A percentile compares a stretch with the other conserved stretches of the same genome.
phyloP scores from a whole-genome alignment of 441 rosid genomes.

The Croton setiger region DNA sequence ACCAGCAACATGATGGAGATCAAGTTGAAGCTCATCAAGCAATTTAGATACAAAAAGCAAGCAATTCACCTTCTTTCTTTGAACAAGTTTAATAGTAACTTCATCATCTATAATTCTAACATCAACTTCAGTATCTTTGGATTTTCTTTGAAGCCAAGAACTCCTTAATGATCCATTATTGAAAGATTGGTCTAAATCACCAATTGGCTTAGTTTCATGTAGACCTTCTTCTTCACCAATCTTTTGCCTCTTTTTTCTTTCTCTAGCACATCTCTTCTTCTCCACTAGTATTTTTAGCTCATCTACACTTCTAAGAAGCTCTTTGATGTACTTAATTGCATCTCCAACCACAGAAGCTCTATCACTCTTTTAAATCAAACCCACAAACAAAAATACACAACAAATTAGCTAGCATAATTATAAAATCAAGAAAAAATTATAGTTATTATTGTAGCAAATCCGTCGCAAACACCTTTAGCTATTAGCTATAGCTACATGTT shows the following conservation, averaged over 20 bases:
- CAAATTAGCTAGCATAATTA: neutral
- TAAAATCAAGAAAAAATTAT: neutral
- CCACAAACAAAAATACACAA: neutral
- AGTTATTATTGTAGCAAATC: too few relatives aligned
- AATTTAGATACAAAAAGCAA: slow-evolving; percentile 69
- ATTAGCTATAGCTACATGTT: too few relatives aligned
- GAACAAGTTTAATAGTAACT: slow-evolving; percentile 82
- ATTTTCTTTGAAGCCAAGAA: slow-evolving; percentile 85
- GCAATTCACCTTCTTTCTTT: slow-evolving; percentile 75
- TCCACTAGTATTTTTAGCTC: slow-evolving; percentile 74
- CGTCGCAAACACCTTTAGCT: too few relatives aligned
- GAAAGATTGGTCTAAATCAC: slow-evolving; percentile 47
- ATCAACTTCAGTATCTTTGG: slow-evolving; percentile 78
- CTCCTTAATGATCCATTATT: slow-evolving; percentile 56
- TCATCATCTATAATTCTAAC: slow-evolving; percentile 87
- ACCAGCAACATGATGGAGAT: slow-evolving; percentile 86
- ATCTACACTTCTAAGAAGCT: slow-evolving; percentile 60
- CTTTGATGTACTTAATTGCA: slow-evolving; percentile 79
- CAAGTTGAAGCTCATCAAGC: slow-evolving; percentile 74
- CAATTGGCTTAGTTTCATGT: slow-evolving; percentile 33
- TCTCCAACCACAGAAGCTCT: slow-evolving; percentile 80
- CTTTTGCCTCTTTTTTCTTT: slow-evolving; percentile 54
- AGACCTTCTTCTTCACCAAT: slow-evolving; percentile 44
- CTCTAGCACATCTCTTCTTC: slow-evolving; percentile 60
- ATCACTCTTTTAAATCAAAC: slow-evolving; percentile 43